Conservation (phyloP, 2,329 filamentous ascomycete genomes). For the Stylonectria norvegica region DNA sequence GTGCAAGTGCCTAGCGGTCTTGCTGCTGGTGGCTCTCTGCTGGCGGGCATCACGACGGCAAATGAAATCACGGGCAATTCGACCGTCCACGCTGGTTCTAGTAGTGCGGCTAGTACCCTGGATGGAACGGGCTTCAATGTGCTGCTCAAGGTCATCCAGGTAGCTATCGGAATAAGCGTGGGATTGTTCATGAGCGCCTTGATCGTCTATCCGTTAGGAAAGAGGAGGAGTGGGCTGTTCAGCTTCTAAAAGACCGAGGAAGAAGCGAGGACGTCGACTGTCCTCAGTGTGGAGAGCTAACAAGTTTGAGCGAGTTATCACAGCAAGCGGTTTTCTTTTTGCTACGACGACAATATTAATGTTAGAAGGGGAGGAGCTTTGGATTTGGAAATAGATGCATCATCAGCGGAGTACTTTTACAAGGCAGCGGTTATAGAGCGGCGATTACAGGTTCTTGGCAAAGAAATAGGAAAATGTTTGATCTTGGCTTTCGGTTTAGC, state of each 20-base stretch:
- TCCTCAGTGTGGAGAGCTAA: not conserved
- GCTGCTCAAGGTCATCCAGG: slow-evolving; percentile 56
- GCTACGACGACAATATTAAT: not conserved
- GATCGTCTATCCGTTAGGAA: slow-evolving; percentile 55
- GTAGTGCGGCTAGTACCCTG: slow-evolving; percentile 27
- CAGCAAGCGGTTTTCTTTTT: too few relatives aligned
- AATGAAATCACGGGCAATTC: slow-evolving; percentile 50
- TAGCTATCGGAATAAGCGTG: slow-evolving; percentile 61
- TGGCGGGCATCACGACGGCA: slow-evolving; percentile 56
- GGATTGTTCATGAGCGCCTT: slow-evolving; percentile 56
- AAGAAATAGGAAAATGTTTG: too few relatives aligned
- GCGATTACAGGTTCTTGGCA: too few relatives aligned
- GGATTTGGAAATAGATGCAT: too few relatives aligned
- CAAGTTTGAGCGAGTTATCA: not conserved
- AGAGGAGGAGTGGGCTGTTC: slow-evolving; percentile 55
- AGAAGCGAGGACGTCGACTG: not conserved
- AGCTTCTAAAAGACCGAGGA: slow-evolving; percentile 40
- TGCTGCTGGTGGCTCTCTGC: slow-evolving; percentile 56
- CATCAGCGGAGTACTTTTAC: too few relatives aligned
- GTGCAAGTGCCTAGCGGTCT: slow-evolving; percentile 62
- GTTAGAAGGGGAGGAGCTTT: not conserved
- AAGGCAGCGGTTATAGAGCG: too few relatives aligned
- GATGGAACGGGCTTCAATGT: slow-evolving; percentile 52
- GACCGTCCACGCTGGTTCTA: slow-evolving; percentile 28
- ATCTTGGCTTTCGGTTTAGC: too few relatives aligned